These are phyloP conservation scores for Glycine soja DNA, from an alignment of 306 rosid genomes.

Conservation along the genomic window DNA sequence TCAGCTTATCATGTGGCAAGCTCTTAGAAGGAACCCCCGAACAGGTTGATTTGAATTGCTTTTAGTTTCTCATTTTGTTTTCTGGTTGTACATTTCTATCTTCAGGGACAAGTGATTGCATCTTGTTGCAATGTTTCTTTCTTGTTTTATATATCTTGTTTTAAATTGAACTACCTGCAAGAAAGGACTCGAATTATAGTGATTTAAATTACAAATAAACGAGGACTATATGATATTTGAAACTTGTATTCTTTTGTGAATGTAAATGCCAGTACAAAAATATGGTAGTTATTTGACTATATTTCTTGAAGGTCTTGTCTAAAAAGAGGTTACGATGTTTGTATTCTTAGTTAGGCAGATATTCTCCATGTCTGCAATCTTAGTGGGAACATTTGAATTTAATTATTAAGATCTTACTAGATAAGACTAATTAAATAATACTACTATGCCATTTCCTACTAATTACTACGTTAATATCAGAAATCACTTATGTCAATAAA, in stretches of 20 bases:
- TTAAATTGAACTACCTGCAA: slow-evolving; percentile 3
- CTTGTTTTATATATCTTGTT: slow-evolving; percentile 30
- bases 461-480: slow-evolving; percentile 4
- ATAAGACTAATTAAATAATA: neutral
- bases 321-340: slow-evolving; percentile 20
- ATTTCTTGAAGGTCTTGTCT: neutral
- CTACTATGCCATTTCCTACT: slow-evolving; percentile 17
- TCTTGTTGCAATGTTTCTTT: slow-evolving; percentile 4
- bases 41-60: slow-evolving; percentile 68
- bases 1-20: slow-evolving; percentile 98
- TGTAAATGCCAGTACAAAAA: slow-evolving; percentile 9
- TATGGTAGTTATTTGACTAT: slow-evolving; percentile 28
- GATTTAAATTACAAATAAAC: slow-evolving; percentile 9
- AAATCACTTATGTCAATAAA: neutral
- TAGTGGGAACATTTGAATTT: slow-evolving; percentile 30
- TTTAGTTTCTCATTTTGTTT: slow-evolving; percentile 35
- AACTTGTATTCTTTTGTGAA: slow-evolving; percentile 5
- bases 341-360: slow-evolving; percentile 16
- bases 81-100: slow-evolving; percentile 27
- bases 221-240: slow-evolving; percentile 27
- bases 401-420: slow-evolving; percentile 3
- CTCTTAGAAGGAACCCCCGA: slow-evolving; percentile 91
- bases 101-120: slow-evolving; percentile 28
- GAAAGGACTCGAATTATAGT: slow-evolving; percentile 27
- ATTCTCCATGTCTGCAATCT: neutral